These are phyloP conservation scores for Chaetomium cochliodes DNA, from an alignment of 495 filamentous ascomycete species.

Conservation along the genomic window DNA sequence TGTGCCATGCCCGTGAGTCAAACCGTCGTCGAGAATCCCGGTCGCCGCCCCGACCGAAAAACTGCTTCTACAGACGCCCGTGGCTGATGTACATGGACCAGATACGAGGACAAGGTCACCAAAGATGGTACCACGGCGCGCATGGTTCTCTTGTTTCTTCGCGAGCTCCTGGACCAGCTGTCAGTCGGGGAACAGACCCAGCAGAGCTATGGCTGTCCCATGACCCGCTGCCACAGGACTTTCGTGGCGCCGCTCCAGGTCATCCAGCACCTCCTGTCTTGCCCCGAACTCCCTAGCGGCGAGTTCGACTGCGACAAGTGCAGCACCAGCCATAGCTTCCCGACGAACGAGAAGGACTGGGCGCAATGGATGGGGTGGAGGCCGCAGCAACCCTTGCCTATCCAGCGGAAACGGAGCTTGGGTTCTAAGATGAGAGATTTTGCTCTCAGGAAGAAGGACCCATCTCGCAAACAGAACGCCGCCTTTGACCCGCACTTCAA, in stretches of 20 bases:
- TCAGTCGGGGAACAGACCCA: conserved; percentile 11
- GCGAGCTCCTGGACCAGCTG: conserved; percentile 36
- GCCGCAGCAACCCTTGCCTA: conserved; percentile 18
- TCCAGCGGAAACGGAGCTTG: conserved; percentile 36
- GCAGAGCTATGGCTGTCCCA: conserved; percentile 36
- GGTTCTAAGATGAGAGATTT: conserved; percentile 38
- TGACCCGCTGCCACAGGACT: conserved; percentile 33
- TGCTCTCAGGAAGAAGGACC: conserved; percentile 30
- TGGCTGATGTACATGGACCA: conserved; percentile 23
- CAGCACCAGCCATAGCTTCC: conserved; percentile 34
- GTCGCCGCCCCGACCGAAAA: not conserved
- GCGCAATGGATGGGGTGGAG: conserved; percentile 35
- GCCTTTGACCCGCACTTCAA: conserved; percentile 22
- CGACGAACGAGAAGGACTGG: conserved; percentile 42
- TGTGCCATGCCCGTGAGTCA: conserved; percentile 37
- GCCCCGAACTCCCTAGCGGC: conserved; percentile 34
- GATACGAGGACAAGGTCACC: conserved; percentile 38
- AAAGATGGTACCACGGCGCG: conserved; percentile 36
- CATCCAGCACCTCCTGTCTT: conserved; percentile 37
- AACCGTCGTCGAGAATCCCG: not conserved
- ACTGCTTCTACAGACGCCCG: not conserved
- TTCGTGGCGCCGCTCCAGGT: conserved; percentile 32
- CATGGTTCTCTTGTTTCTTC: conserved; percentile 39
- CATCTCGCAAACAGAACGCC: conserved; percentile 23
- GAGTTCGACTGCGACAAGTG: conserved; percentile 40